These are phyloP conservation scores for Globisporangium cystogenes DNA, from an alignment of 352 stramenopile genomes.

Conservation along the genomic window DNA sequence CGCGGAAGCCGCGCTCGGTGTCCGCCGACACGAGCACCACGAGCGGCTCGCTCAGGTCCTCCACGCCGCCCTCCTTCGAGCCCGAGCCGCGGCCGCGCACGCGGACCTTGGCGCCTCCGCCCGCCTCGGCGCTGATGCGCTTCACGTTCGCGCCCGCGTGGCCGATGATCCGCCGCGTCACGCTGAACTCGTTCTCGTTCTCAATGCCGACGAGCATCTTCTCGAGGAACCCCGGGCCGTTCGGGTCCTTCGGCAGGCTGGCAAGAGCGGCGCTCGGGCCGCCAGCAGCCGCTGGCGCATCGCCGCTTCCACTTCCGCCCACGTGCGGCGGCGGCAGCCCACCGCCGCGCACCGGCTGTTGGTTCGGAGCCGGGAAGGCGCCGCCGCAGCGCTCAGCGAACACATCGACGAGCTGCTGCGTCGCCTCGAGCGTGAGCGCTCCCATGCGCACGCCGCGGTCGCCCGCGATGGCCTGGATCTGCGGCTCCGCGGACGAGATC, in stretches of 20 bases:
- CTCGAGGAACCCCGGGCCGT: conserved; percentile 40
- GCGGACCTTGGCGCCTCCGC: conserved; percentile 78
- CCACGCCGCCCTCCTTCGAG: conserved; percentile 59
- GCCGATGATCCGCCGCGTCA: conserved; percentile 81
- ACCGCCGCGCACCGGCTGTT: conserved; percentile 7
- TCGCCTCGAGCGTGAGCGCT: conserved; percentile 52
- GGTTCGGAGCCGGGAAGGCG: conserved; percentile 35
- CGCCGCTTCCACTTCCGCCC: background rate
- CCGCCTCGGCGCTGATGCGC: conserved; percentile 77
- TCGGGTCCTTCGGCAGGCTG: conserved; percentile 10
- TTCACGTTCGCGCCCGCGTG: conserved; percentile 81
- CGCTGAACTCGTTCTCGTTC: conserved; percentile 79
- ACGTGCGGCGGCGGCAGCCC: conserved; percentile 18
- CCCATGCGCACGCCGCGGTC: conserved; percentile 54
- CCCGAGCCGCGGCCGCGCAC: conserved; percentile 79
- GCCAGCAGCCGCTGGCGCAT: too few species aligned
- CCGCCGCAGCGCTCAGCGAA: conserved; percentile 62
- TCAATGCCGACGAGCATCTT: conserved; percentile 85
- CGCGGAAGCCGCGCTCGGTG: conserved; percentile 80
- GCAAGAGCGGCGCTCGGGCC: background rate
- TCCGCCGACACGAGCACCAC: conserved; percentile 83
- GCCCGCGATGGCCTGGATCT: conserved; percentile 66
- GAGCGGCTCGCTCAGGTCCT: conserved; percentile 74
- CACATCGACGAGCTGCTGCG: conserved; percentile 64
- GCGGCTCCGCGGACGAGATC: conserved; percentile 56